Base-by-base conservation (phyloP, 1,139 yeast genomes). In the Petasospora fabianii region DNA sequence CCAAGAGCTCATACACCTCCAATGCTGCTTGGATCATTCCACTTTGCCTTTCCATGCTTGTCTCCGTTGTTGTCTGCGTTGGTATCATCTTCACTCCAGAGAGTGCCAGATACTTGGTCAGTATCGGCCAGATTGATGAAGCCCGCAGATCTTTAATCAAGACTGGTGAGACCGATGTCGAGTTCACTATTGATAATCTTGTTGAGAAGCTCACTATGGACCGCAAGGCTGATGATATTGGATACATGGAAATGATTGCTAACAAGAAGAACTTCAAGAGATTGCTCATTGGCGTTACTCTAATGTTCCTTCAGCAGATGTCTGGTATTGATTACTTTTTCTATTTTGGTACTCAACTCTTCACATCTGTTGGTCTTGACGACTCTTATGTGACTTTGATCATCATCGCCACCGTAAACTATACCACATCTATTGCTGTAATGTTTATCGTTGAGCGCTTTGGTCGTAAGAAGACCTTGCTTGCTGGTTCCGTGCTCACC, bases 51-150 rank as follows among this genome's bases (percentile, higher is more conserved):
- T 57, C 60, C 24, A 54, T 62, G 38, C 51, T 48, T 12, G 60
- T 64, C 55, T 59, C 63, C 5, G 40, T 64, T 46, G 49, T 68
- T 14, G 53, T 64, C 26, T 84, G 82, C 51, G 69, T 78, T 69
- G 86, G 84, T 52, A 71, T 80, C 69, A 42, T 68, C 34, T 61
- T 75, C 49, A 67, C 84, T 5, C 88, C 88, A 32, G 88, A 81
- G 59, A 73, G 84, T 68, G 66, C 62, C 49, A 58, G 49, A 22
- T 49, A 44, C 24, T 33, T 44, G 21, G 41, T 64, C 80, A 35
- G 58, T 79, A 55, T 71, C 75, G 43, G 72, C 56, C 44, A 71
- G 74, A 38, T 73, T 75, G 62, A 70, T 67, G 54, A 65, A 36
- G 87, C 86, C 20, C 77, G 62, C 68, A 68, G 51, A 62, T 68